Evolutionary conservation across 495 filamentous ascomycete genomes (phyloP).

Genomic region (Sordaria brevicollis): DNA sequence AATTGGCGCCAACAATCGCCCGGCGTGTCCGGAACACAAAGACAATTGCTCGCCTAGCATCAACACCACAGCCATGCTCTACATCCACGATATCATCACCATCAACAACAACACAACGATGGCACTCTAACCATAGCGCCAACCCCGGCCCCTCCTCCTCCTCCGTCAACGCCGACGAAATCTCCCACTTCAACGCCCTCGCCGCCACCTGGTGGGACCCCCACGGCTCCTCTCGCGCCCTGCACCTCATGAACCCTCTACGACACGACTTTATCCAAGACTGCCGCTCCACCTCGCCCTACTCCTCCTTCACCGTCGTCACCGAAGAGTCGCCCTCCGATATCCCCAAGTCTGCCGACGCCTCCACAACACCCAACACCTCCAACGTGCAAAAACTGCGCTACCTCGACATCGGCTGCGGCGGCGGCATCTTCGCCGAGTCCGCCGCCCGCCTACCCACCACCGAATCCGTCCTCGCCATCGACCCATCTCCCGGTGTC

Average conservation of each 20-base stretch:
- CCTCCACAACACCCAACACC: constrained; percentile 20
- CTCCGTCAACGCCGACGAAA: constrained; percentile 74
- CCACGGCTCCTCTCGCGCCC: constrained; percentile 78
- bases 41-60: not conserved
- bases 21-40: not conserved
- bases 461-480: constrained; percentile 61
- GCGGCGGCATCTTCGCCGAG: constrained; percentile 93
- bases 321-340: not conserved
- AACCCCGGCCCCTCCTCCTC: constrained; percentile 19
- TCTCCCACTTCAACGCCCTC: constrained; percentile 88
- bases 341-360: not conserved
- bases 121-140: not conserved
- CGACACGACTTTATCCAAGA: constrained; percentile 81
- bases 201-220: constrained; percentile 97
- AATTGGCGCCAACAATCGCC: constrained; percentile 3
- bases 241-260: constrained; percentile 96
- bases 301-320: not conserved
- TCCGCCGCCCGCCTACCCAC: constrained; percentile 65
- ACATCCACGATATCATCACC: not conserved
- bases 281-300: constrained; percentile 44
- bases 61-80: not conserved
- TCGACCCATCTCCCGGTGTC: constrained; percentile 76
- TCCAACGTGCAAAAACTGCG: constrained; percentile 26
- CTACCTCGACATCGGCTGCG: constrained; percentile 92
- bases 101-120: not conserved